phyloP scores from a whole-genome alignment of 148 eudicot genomes.

The Cornus controversa region DNA sequence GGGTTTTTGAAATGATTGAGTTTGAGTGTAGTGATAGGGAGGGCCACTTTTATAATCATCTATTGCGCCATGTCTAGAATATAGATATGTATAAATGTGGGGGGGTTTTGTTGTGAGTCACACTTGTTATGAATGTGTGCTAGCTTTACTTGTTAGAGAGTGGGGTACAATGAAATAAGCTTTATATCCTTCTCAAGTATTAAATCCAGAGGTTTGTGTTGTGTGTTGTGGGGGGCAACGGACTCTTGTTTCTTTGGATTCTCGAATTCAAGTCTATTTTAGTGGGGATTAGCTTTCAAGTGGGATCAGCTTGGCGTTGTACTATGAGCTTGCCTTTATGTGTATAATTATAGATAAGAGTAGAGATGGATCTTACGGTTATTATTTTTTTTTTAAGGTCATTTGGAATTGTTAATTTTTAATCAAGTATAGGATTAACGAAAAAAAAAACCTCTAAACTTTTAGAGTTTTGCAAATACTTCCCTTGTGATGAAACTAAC shows the following conservation, averaged over 20 bases:
- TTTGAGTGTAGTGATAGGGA: conserved; percentile 23
- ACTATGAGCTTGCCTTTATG: not conserved
- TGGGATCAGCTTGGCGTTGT: conserved; percentile 16
- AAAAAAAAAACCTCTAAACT: no score
- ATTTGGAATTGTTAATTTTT: no score
- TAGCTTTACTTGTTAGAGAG: not conserved
- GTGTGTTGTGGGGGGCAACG: conserved; percentile 30
- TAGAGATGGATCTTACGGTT: no score
- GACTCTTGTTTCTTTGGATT: conserved; percentile 28
- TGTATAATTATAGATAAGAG: not conserved
- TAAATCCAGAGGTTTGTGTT: conserved; percentile 28
- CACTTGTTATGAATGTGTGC: not conserved
- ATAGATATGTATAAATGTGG: not conserved
- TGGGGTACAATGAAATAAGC: not conserved
- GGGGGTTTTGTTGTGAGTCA: not conserved
- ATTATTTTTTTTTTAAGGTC: no score
- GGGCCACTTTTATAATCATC: conserved; percentile 19
- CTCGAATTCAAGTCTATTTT: conserved; percentile 6
- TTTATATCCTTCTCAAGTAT: not conserved
- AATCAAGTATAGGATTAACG: no score
- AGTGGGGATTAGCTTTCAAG: conserved; percentile 17
- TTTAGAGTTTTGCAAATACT: no score
- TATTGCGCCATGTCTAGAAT: conserved; percentile 3
- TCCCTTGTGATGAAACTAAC: no score
- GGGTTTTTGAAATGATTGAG: conserved; percentile 36